A percentile compares a stretch with the other conserved stretches of the same genome.
These are phyloP conservation scores for Suhomyces xylopsoci DNA, from an alignment of 805 yeast species.

Conservation along the genomic window DNA sequence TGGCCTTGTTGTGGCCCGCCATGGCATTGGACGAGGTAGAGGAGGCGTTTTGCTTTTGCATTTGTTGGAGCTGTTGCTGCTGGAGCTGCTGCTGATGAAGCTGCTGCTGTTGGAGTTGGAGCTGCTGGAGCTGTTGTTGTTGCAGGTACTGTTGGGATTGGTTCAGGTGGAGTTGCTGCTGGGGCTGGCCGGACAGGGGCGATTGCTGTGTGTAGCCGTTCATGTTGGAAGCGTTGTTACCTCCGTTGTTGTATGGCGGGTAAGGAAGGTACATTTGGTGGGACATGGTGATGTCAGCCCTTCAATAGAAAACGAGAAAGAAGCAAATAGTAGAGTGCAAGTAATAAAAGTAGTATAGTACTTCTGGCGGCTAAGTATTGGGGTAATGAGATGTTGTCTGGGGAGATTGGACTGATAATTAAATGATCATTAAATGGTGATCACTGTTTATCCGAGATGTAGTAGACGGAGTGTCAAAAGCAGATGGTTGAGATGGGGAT, in stretches of 20 bases:
- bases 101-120: not conserved
- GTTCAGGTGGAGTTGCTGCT: conserved; percentile 8
- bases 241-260: conserved; percentile 2
- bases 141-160: conserved; percentile 10
- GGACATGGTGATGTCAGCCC: not conserved
- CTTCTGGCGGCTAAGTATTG: not conserved
- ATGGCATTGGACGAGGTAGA: not conserved
- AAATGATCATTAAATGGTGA: too few species aligned
- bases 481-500: not conserved
- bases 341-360: not conserved
- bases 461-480: not conserved
- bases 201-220: conserved; percentile 7
- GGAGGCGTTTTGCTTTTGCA: not conserved
- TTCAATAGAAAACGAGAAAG: too few species aligned
- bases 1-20: not conserved
- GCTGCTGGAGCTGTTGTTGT: conserved; percentile 6
- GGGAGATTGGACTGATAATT: not conserved
- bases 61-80: conserved; percentile 12
- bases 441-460: not conserved
- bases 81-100: conserved; percentile 8
- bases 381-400: not conserved
- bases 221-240: conserved; percentile 6
- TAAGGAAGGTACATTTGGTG: conserved; percentile 7
- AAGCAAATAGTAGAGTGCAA: not conserved
- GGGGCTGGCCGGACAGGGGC: conserved; percentile 2